Percentiles rank a stretch among this genome's conserved stretches.
phyloP scores from a whole-genome alignment of 2,329 filamentous ascomycete species.

The Pseudonectria foliicola region DNA sequence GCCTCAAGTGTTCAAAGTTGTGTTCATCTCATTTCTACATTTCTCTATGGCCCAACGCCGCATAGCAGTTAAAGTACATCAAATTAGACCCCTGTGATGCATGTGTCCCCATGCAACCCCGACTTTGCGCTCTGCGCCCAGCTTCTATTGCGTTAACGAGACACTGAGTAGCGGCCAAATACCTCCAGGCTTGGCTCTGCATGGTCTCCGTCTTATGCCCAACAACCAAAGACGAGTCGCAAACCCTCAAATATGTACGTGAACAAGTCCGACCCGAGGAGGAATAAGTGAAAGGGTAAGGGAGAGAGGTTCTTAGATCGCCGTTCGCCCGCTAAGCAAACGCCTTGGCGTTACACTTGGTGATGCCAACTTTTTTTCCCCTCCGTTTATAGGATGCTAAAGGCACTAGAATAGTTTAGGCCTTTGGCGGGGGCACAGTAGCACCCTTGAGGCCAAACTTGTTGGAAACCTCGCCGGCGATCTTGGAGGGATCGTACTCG shows the following conservation, averaged over 20 bases:
- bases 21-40: conserved; percentile 32
- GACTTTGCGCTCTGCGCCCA: conserved; percentile 30
- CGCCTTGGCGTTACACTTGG: conserved; percentile 11
- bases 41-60: conserved; percentile 32
- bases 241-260: conserved; percentile 18
- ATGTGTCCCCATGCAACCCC: conserved; percentile 24
- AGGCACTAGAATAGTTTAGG: no score
- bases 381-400: no score
- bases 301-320: conserved; percentile 25
- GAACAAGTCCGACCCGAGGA: conserved; percentile 16
- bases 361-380: not conserved
- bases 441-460: conserved; percentile 37
- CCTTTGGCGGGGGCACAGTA: not conserved
- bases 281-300: conserved; percentile 10
- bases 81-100: conserved; percentile 34
- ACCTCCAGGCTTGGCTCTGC: conserved; percentile 1
- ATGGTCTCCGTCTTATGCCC: conserved; percentile 26
- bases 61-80: conserved; percentile 31
- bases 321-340: conserved; percentile 24
- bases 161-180: no score
- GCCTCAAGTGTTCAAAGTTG: conserved; percentile 10
- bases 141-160: conserved; percentile 29
- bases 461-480: conserved; percentile 41
- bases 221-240: conserved; percentile 21
- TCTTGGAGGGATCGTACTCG: conserved; percentile 45